These are phyloP conservation scores for Capsicum rhomboideum DNA, from an alignment of 257 asterid species.

Conservation along the genomic window DNA sequence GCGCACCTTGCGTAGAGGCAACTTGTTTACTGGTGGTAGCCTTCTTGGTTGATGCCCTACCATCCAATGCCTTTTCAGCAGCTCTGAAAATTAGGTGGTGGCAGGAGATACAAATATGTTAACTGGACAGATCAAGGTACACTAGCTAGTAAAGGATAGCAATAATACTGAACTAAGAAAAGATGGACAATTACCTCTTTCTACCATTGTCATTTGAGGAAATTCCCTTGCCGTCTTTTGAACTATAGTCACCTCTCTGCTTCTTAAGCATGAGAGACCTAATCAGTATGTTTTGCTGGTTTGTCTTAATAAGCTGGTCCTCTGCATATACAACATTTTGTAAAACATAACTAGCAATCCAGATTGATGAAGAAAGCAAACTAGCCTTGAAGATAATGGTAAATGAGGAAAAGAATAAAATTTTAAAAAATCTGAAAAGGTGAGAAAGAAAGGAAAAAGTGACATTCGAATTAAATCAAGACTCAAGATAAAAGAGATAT, in stretches of 20 bases:
- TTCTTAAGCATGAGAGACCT: conserved; percentile 68
- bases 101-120: background rate
- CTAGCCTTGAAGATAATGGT: background rate
- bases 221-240: conserved; percentile 44
- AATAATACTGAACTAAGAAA: background rate
- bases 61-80: conserved; percentile 61
- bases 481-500: background rate
- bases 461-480: conserved; percentile 1
- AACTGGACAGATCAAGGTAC: background rate
- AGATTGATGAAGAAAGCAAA: background rate
- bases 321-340: conserved; percentile 22
- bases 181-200: conserved; percentile 45
- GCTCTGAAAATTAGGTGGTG: conserved; percentile 31
- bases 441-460: conserved; percentile 3
- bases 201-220: conserved; percentile 36
- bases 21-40: conserved; percentile 39
- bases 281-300: conserved; percentile 66
- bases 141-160: background rate
- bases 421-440: background rate
- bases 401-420: background rate
- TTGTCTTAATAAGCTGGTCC: conserved; percentile 64
- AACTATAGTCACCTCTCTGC: conserved; percentile 44
- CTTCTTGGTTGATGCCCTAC: conserved; percentile 63
- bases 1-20: conserved; percentile 51
- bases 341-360: background rate